Evolutionary conservation across 768 basidiomycete species (phyloP), one percentile per base, ranked within the genome.

Genomic region (Galerina sulciceps): DNA sequence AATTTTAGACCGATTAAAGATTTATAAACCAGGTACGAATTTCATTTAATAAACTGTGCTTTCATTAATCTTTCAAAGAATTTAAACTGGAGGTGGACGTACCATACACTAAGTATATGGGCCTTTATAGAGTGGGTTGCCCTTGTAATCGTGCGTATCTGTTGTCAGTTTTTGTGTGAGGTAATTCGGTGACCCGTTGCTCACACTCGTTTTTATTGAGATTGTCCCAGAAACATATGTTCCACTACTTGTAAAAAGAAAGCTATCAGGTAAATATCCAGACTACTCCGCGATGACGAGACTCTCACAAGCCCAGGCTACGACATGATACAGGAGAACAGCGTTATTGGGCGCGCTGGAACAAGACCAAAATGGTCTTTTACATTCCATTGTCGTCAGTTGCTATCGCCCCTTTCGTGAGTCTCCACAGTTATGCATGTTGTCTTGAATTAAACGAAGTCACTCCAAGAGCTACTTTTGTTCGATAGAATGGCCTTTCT

Each of bases 401-500:
- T 86, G 87, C 61, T 86, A 80, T 53, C 85, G 76, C 6, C 91
- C 93, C 1, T 93, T 95, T 69, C 75, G 91, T 91, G 67, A 53
- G 88, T 74, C 15, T 18, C 14, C 5, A 55, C 9, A 17, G 23
- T 14, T 26, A 35, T 43, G 9, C 20, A 43, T 4, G 23, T 31
- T 22, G 15, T 14, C 14, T 44, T 36, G n/a, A 35, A 11, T 6
- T 31, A 26, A n/a, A 51, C 22, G 6, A n/a, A n/a, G 4, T 4
- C n/a, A 1, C 11, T 42, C 58, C 13, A 35, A 90, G 89, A 86
- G 68, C 74, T 92, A 6, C 73, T 91, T 4, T 41, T 83, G 0
- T 82, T 77, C 48, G 90, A 95, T 63, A 79, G 82, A n/a, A 94
- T 93, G 90, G 88, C 88, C 0, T 76, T 93, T 4, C 71, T 88